Base-by-base conservation (phyloP, 768 basidiomycete species). In the Mycena metata region DNA sequence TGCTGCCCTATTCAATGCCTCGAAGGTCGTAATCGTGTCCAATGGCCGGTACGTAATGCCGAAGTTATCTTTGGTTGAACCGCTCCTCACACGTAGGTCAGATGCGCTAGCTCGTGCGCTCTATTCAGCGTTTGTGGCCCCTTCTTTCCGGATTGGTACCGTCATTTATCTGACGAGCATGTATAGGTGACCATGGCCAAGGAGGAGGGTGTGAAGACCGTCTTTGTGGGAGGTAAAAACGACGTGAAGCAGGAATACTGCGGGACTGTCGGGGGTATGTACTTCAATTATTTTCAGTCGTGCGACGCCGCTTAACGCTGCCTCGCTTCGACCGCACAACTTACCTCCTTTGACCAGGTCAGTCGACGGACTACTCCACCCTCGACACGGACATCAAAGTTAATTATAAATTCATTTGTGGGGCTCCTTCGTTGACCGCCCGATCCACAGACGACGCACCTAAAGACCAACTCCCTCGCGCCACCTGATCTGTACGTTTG, bases 381-480 rank as follows among this genome's bases (percentile, higher is more conserved):
- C 86, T 89, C 23, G 88, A 89, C 73, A 86, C 86, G n/a, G 84
- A 89, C 74, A 80, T 89, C 68, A 89, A 88, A 81, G 84, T 81
- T 58, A 39, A 10, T 39, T 57, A 16, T 58, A 5, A 15, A 43
- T 39, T 60, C 61, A 3, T 55, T 30, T 69, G 45, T 56, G 19
- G 39, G 39, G 50, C 33, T 24, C n/a, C 19, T 1, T 54, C 24
- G 39, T 45, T 57, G 24, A 54, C 26, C 33, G 11, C 43, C 36
- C 11, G 11, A 39, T 63, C 45, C 52, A 11, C 60, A 87, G 87
- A 84, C 86, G 10, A 78, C 84, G 10, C 78, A 83, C 46, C 80
- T 89, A 56, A 89, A 89, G 79, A 85, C 84, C 75, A 83, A 85
- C 68, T 69, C 81, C 55, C 7, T 36, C 12, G 7, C 12, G 36